Evolutionary conservation across 805 yeast genomes (phyloP).

Genomic region (Wickerhamomyces strasburgensis): DNA sequence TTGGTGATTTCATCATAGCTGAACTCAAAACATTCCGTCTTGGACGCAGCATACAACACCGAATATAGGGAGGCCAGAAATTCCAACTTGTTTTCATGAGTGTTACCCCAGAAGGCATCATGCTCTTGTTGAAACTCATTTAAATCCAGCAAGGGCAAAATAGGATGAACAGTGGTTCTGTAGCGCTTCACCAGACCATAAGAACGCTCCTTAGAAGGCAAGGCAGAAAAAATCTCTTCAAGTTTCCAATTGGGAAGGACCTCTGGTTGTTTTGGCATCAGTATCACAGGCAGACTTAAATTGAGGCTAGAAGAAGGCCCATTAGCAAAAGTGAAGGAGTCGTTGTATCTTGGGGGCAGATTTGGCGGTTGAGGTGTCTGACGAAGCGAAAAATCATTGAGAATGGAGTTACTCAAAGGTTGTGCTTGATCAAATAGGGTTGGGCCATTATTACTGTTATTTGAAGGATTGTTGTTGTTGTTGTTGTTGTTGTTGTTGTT

Average conservation of each 20-base stretch:
- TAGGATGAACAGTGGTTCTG: constrained; percentile 47
- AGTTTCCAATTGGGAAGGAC: constrained; percentile 23
- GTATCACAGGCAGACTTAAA: constrained; percentile 22
- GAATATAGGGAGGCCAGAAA: constrained; percentile 49
- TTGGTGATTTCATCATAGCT: constrained; percentile 35
- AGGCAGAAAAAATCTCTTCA: constrained; percentile 34
- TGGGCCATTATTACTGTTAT: not conserved
- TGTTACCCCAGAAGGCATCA: constrained; percentile 43
- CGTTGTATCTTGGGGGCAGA: constrained; percentile 12
- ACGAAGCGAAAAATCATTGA: constrained; percentile 20
- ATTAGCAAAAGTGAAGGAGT: not conserved
- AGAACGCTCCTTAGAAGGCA: constrained; percentile 43
- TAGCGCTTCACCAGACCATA: constrained; percentile 44
- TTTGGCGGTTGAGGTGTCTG: constrained; percentile 18
- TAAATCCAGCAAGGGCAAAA: constrained; percentile 49
- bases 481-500: constrained; percentile 1
- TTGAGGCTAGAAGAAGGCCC: constrained; percentile 8
- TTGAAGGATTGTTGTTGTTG: constrained; percentile 1
- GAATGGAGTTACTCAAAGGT: constrained; percentile 16
- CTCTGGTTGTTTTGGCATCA: constrained; percentile 22
- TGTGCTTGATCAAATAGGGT: constrained; percentile 1
- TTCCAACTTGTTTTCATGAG: constrained; percentile 31
- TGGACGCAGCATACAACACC: constrained; percentile 51
- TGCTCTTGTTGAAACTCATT: constrained; percentile 40
- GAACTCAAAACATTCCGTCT: constrained; percentile 54